A percentile compares a stretch with the other conserved stretches of the same genome.
phyloP scores from a whole-genome alignment of 1,284 basidiomycete species.

The Leccinum brunneo-olivaceum region DNA sequence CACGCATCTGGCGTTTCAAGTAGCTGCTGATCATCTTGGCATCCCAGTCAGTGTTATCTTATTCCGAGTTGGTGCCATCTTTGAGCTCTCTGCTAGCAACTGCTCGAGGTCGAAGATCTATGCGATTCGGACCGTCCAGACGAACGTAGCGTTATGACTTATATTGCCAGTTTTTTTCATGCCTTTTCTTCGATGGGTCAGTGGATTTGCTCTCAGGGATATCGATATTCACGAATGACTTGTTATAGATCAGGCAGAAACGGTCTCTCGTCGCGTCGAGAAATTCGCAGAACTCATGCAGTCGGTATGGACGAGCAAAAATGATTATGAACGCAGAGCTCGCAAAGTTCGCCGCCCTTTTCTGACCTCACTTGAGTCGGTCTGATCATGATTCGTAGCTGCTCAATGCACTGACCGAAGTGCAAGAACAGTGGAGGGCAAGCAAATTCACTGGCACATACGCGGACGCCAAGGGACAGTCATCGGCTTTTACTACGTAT shows the following conservation, averaged over 20 bases:
- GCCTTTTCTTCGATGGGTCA: constrained; percentile 94
- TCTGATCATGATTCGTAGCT: constrained; percentile 40
- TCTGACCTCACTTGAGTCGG: neutral
- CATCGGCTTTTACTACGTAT: constrained; percentile 71
- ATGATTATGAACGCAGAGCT: constrained; percentile 92
- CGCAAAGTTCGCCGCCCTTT: constrained; percentile 45
- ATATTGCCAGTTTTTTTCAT: constrained; percentile 95
- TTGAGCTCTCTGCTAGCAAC: constrained; percentile 49
- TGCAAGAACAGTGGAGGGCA: constrained; percentile 60
- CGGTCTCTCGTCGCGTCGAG: constrained; percentile 87
- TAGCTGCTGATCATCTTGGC: constrained; percentile 81
- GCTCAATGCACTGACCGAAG: constrained; percentile 55
- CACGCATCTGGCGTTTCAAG: constrained; percentile 78
- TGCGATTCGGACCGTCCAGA: constrained; percentile 86
- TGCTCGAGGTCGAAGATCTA: constrained; percentile 95
- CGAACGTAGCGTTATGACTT: constrained; percentile 94
- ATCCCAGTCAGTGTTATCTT: constrained; percentile 68
- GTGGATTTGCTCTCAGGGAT: constrained; percentile 17
- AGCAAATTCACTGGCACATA: constrained; percentile 71
- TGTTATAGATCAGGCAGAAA: constrained; percentile 85
- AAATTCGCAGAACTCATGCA: constrained; percentile 97
- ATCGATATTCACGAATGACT: neutral
- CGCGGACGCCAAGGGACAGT: constrained; percentile 72
- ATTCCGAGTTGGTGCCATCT: constrained; percentile 1
- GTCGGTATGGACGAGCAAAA: constrained; percentile 76